Percentiles rank a stretch among this genome's conserved stretches.
phyloP scores from a whole-genome alignment of 192 early-diverging fungal genomes.

The Coemansia asiatica region DNA sequence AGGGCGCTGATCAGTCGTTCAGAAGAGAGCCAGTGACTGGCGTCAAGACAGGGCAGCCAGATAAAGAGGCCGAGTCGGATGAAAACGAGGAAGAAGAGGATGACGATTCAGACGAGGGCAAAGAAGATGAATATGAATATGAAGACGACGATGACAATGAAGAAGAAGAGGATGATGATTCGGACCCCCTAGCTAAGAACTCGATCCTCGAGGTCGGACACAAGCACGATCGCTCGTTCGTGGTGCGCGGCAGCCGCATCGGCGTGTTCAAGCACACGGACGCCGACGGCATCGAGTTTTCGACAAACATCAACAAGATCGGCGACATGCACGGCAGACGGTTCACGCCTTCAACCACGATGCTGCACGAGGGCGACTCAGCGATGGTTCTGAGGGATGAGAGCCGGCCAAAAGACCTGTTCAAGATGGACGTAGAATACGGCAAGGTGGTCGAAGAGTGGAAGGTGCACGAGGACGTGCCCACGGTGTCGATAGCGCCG shows the following conservation, averaged over 20 bases:
- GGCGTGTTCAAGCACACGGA: constrained; percentile 84
- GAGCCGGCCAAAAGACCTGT: constrained; percentile 69
- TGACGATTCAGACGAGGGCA: constrained; percentile 22
- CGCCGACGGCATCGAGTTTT: constrained; percentile 71
- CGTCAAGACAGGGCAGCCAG: constrained; percentile 32
- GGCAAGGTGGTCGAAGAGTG: constrained; percentile 95
- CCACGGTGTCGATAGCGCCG: constrained; percentile 67
- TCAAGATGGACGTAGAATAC: constrained; percentile 87
- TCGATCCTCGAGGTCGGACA: constrained; percentile 81
- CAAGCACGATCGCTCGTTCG: constrained; percentile 85
- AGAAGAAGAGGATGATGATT: constrained; percentile 7
- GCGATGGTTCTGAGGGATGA: constrained; percentile 75
- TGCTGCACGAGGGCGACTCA: constrained; percentile 87
- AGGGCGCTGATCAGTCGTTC: constrained; percentile 25
- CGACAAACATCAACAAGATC: constrained; percentile 79
- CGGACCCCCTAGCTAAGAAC: constrained; percentile 61
- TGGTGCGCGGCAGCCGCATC: constrained; percentile 84
- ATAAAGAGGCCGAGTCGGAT: constrained; percentile 4
- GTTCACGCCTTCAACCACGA: constrained; percentile 73
- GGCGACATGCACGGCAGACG: constrained; percentile 57
- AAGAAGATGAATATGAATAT: constrained; percentile 49
- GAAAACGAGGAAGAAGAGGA: constrained; percentile 32
- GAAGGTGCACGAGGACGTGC: constrained; percentile 77
- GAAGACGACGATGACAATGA: constrained; percentile 28
- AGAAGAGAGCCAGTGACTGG: constrained; percentile 22